Base-by-base conservation (phyloP, 1,284 basidiomycete genomes). In the Pseudozyma sp. region DNA sequence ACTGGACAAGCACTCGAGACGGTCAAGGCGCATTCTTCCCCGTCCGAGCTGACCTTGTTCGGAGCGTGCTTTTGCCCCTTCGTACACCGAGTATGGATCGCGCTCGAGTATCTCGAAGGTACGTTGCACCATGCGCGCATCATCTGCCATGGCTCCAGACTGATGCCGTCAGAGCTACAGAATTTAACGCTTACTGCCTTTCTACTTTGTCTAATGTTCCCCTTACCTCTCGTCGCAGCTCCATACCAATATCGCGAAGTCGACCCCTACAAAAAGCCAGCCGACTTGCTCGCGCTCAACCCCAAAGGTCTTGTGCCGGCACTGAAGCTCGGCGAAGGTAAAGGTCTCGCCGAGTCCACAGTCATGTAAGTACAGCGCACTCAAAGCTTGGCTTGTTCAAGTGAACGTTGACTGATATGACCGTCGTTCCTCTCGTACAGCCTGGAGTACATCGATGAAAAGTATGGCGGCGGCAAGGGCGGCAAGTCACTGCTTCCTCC, bases 261-360 rank as follows among this genome's bases (percentile, higher is more conserved):
- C 34, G 91, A 93, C 84, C 91, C 92, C 1, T 93, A 93, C 87
- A 89, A 90, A 86, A 93, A 93, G 79, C 91, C 92, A 0, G 85
- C 89, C 54, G 91, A 91, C 39, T 87, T 93, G n/a, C 86, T 93
- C 12, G 90, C 92, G 54, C 87, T 92, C 16, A 92, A 91, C 19
- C 91, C 92, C 0, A 92, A 92, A 80, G 92, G 92, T 0, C 87
- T 93, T 2, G 92, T 93, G 1, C 92, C 92, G 0, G 92, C 88
- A 0, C 81, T 93, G 40, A 88, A 88, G 77, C 85, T 93, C 56
- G 86, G 39, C 13, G 67, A 75, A 12, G 76, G 70, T 1, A 74
- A 72, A 40, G 77, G 74, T 2, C 55, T 81, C 19, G 64, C 76
- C 7, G 80, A 81, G 48, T 75, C 70, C 1, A 78, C 73, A 1